These are phyloP conservation scores for Solanum ossicruentum DNA, from an alignment of 257 asterid genomes.

Conservation along the genomic window DNA sequence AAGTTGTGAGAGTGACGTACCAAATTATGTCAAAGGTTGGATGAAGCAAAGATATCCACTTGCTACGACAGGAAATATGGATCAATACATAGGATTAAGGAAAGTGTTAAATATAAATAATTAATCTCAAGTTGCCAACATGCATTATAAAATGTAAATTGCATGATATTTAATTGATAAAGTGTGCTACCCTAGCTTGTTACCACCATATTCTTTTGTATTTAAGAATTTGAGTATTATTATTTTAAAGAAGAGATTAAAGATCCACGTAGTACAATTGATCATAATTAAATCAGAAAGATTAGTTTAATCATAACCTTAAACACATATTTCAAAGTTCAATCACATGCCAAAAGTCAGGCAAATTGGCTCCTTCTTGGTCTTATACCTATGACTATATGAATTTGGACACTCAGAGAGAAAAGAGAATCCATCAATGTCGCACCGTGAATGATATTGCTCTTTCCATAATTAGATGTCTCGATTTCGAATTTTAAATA, in stretches of 20 bases:
- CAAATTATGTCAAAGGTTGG: not conserved
- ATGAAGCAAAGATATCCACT: slow-evolving; percentile 22
- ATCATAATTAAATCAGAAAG: slow-evolving; percentile 13
- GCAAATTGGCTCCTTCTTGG: slow-evolving; percentile 6
- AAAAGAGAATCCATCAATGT: too few relatives aligned
- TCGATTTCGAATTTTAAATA: too few relatives aligned
- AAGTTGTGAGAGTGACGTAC: not conserved
- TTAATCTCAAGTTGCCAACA: not conserved
- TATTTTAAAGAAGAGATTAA: slow-evolving; percentile 7
- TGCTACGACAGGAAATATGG: slow-evolving; percentile 15
- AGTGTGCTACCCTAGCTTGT: not conserved
- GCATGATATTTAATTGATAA: slow-evolving; percentile 3
- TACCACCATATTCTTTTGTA: not conserved
- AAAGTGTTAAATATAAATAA: not conserved
- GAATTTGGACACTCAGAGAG: not conserved
- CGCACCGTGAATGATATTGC: too few relatives aligned
- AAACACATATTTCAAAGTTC: slow-evolving; percentile 4
- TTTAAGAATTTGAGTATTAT: not conserved
- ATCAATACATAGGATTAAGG: not conserved
- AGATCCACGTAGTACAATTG: slow-evolving; percentile 11
- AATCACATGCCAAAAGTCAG: not conserved
- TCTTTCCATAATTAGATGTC: too few relatives aligned
- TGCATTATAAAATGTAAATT: slow-evolving; percentile 8
- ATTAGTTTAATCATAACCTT: not conserved
- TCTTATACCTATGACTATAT: not conserved